Base-by-base conservation (phyloP, 768 basidiomycete genomes). In the Pholiota microspora region DNA sequence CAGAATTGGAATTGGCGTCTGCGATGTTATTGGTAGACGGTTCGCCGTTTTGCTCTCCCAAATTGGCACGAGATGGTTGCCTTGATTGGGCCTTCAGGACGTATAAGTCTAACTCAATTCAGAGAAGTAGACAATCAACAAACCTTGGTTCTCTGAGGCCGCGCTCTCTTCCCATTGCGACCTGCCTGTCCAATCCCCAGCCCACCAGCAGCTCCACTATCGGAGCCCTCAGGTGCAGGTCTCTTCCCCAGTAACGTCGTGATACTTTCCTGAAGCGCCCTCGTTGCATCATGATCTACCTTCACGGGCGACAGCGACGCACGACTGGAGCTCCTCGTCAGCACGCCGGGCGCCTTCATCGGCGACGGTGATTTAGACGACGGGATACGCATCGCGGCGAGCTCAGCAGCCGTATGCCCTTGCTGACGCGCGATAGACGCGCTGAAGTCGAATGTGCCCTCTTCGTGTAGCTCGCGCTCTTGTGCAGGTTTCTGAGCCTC, bases 221-320 rank as follows among this genome's bases (percentile, higher is more conserved):
- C 69, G 45, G 77, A 76, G 2, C 75, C 74, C 9, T 76, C 77
- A 2, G 72, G 70, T 0, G 77, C 69, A 8, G 76, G 74, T 7
- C 88, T 77, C 66, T 92, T 92, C 7, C 88, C 89, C 13, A 92
- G 71, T 52, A 90, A 67, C 18, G 81, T 79, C 4, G 83, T 81
- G 46, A 91, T 81, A 56, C 82, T 86, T 59, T 89, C 85, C 57
- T 88, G 81, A 18, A 90, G 71, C 15, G 80, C 85, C 60, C 74
- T 79, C n/a, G 83, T 73, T 23, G 75, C 75, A 46, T 78, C 74
- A 45, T 73, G 70, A 45, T 77, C 73, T 27, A 82, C 73, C 49
- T 77, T 76, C 23, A 75, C 69, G 36, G 73, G 78, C 0, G 78
- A 77, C 10, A 69, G 55, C 10, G 71, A 73, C 24, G 61, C 54